Conservation (phyloP, 2,329 filamentous ascomycete species). For the Rasamsonia emersonii region DNA sequence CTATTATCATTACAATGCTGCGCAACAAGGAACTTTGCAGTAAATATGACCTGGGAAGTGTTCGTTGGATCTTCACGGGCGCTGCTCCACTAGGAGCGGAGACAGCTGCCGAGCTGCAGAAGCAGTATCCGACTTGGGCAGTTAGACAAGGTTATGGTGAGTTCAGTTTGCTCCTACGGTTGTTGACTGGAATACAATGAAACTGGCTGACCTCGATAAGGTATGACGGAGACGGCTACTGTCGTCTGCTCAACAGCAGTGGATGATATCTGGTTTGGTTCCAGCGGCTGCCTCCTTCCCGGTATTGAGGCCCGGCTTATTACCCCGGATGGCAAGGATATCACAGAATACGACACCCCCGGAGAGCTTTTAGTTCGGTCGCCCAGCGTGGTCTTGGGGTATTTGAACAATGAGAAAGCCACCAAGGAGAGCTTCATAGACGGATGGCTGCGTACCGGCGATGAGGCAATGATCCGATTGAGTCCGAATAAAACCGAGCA, state of each 20-base stretch:
- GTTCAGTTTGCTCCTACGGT: conserved; percentile 8
- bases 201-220: conserved; percentile 27
- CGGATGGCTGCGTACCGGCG: conserved; percentile 76
- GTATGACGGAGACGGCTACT: conserved; percentile 69
- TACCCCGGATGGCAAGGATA: conserved; percentile 58
- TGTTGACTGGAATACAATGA: neutral
- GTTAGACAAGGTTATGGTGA: conserved; percentile 65
- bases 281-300: conserved; percentile 62
- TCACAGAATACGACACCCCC: conserved; percentile 61
- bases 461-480: conserved; percentile 65
- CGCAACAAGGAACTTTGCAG: conserved; percentile 53
- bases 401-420: conserved; percentile 77
- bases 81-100: conserved; percentile 71
- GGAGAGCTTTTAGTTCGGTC: conserved; percentile 75
- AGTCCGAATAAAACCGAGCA: conserved; percentile 65
- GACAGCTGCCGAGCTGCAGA: conserved; percentile 55
- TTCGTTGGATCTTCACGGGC: conserved; percentile 60
- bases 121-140: conserved; percentile 54
- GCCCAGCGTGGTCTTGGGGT: conserved; percentile 70
- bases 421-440: conserved; percentile 73
- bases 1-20: conserved; percentile 69
- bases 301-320: conserved; percentile 59
- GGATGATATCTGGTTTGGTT: conserved; percentile 61
- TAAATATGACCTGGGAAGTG: conserved; percentile 63
- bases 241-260: conserved; percentile 52